Conservation (phyloP, 2,329 filamentous ascomycete genomes). For the Pseudocercospora fijiensis region DNA sequence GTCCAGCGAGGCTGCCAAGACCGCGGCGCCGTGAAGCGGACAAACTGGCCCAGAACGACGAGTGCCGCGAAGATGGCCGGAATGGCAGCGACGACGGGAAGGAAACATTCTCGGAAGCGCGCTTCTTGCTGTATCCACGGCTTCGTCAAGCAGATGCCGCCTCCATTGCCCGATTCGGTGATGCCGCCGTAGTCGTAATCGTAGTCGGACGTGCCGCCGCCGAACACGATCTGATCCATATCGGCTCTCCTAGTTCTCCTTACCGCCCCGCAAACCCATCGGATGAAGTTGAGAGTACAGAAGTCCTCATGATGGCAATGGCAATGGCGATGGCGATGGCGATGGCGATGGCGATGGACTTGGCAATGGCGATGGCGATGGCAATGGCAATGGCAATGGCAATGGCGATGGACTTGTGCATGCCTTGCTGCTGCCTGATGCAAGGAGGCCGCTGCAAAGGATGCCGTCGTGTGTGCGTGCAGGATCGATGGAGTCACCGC, state of each 20-base stretch:
- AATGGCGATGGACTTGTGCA: not conserved
- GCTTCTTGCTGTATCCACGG: conserved; percentile 40
- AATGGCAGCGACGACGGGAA: conserved; percentile 41
- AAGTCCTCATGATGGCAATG: not conserved
- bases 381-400: no score
- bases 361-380: no score
- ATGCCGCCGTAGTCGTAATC: not conserved
- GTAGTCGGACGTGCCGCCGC: not conserved
- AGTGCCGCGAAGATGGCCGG: conserved; percentile 41
- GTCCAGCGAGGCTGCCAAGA: conserved; percentile 51
- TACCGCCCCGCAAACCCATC: not conserved
- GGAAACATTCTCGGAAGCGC: conserved; percentile 44
- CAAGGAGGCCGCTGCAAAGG: not conserved
- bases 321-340: no score
- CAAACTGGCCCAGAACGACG: conserved; percentile 40
- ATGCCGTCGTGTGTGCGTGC: not conserved
- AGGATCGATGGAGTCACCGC: conserved; percentile 2
- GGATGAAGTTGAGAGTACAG: not conserved
- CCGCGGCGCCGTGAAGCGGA: conserved; percentile 30
- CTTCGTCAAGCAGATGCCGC: conserved; percentile 28
- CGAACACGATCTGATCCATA: not conserved
- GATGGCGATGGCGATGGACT: no score
- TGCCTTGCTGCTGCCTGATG: not conserved
- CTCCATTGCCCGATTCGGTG: not conserved
- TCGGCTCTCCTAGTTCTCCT: not conserved